Conservation (phyloP, 768 basidiomycete genomes). For the Chalciporus pseudorubinellus region DNA sequence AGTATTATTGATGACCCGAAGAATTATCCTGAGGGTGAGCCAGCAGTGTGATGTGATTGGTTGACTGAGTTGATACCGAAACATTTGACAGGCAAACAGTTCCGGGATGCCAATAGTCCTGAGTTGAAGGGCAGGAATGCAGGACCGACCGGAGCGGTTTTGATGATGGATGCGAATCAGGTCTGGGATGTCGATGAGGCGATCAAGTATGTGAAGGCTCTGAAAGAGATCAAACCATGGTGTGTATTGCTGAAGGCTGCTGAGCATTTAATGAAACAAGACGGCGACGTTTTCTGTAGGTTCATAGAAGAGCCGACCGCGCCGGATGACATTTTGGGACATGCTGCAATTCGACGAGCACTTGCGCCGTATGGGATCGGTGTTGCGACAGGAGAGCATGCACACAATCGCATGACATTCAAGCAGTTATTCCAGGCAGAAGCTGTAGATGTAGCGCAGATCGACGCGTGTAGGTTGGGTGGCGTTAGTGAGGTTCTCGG, state of each 20-base stretch:
- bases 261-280: conserved; percentile 1
- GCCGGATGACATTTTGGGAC: conserved; percentile 86
- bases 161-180: conserved; percentile 97
- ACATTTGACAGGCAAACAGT: conserved; percentile 27
- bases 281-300: conserved; percentile 38
- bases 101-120: conserved; percentile 51
- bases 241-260: neutral
- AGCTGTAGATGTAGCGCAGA: conserved; percentile 89
- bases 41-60: neutral
- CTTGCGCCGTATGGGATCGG: conserved; percentile 80
- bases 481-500: conserved; percentile 89
- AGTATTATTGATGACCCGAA: conserved; percentile 90
- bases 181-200: conserved; percentile 91
- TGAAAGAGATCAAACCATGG: conserved; percentile 60
- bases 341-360: conserved; percentile 74
- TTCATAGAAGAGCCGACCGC: conserved; percentile 96
- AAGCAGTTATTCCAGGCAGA: conserved; percentile 89
- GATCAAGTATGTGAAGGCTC: conserved; percentile 78
- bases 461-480: conserved; percentile 82
- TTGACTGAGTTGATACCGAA: neutral
- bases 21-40: conserved; percentile 50
- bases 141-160: conserved; percentile 84
- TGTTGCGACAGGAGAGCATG: conserved; percentile 93
- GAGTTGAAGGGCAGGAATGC: conserved; percentile 83
- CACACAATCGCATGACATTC: conserved; percentile 93